Conservation (phyloP, 352 stramenopile species). For the Phytophthora hibernalis region DNA sequence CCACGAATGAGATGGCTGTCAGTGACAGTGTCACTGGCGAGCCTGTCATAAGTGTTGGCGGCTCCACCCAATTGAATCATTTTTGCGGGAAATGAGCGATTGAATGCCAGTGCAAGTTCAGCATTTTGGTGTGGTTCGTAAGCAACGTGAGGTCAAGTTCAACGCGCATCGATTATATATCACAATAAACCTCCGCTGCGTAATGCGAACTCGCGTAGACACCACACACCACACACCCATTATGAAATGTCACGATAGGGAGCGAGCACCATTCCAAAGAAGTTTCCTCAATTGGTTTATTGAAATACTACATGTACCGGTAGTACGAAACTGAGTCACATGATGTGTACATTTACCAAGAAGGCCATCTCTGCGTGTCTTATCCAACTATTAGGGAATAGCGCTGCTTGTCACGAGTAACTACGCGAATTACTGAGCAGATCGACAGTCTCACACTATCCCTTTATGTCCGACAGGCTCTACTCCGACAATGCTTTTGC, state of each 20-base stretch:
- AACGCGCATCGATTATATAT: background rate
- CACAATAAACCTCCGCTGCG: background rate
- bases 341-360: background rate
- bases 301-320: no score
- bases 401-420: conserved; percentile 4
- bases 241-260: background rate
- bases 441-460: conserved; percentile 13
- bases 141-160: conserved; percentile 23
- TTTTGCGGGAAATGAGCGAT: background rate
- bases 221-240: background rate
- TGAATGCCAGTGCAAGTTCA: conserved; percentile 1
- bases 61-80: no score
- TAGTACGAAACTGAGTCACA: conserved; percentile 4
- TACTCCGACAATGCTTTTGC: conserved; percentile 4
- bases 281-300: background rate
- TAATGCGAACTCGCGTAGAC: background rate
- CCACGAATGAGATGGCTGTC: background rate
- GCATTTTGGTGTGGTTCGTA: background rate
- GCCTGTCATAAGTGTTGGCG: no score
- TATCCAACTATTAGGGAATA: conserved; percentile 1
- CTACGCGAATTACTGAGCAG: conserved; percentile 8
- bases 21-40: no score
- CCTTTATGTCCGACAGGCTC: conserved; percentile 10
- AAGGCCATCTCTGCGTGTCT: background rate
- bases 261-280: background rate